These are phyloP conservation scores for Fagopyrum tataricum DNA, from an alignment of 148 eudicot species.

Conservation along the genomic window DNA sequence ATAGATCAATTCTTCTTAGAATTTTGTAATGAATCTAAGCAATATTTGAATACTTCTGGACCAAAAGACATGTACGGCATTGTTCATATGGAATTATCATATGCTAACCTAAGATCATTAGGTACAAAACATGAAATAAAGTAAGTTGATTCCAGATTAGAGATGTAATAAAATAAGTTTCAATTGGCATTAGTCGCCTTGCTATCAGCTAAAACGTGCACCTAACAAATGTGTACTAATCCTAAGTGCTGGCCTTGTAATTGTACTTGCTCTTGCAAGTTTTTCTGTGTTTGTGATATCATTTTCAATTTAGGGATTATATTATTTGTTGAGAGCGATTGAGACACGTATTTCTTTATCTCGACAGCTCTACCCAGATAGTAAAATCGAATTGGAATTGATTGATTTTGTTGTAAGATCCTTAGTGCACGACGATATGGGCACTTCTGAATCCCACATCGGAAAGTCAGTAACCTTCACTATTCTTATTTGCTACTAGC, in stretches of 20 bases:
- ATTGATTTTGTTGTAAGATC: background rate
- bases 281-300: no score
- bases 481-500: no score
- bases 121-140: background rate
- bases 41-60: background rate
- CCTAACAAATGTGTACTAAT: background rate
- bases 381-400: background rate
- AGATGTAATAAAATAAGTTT: background rate
- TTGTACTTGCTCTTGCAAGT: background rate
- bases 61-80: background rate
- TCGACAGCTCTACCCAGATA: background rate
- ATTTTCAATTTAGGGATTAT: background rate
- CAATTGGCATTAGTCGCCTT: background rate
- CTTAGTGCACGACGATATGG: background rate
- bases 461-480: no score
- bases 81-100: background rate
- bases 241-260: background rate
- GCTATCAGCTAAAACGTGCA: slow-evolving; percentile 10
- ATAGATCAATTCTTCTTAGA: background rate
- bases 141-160: background rate
- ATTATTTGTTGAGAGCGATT: background rate
- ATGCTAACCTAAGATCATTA: background rate
- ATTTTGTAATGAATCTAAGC: background rate
- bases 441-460: no score
- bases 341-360: background rate